phyloP scores from a whole-genome alignment of 2,329 filamentous ascomycete genomes.

The Orbilia brochopaga region DNA sequence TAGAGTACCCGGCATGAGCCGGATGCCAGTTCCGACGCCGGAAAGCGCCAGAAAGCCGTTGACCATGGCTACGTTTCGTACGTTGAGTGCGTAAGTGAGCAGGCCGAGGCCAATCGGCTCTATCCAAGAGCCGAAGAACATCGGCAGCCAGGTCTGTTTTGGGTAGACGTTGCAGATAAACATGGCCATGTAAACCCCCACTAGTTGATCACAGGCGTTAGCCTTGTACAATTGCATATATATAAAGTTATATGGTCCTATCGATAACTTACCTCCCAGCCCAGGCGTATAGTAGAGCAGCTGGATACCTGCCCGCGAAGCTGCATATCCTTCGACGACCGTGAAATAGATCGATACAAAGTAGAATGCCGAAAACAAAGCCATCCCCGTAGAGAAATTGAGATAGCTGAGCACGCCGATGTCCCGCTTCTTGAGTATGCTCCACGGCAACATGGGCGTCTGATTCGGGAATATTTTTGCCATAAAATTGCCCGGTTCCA shows the following conservation, averaged over 20 bases:
- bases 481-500: slow-evolving; percentile 61
- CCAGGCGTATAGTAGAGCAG: slow-evolving; percentile 71
- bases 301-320: slow-evolving; percentile 64
- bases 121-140: slow-evolving; percentile 65
- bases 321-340: slow-evolving; percentile 64
- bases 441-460: slow-evolving; percentile 68
- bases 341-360: slow-evolving; percentile 74
- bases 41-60: slow-evolving; percentile 72
- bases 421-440: slow-evolving; percentile 66
- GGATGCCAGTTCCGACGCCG: slow-evolving; percentile 68
- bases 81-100: slow-evolving; percentile 65
- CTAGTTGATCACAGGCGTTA: slow-evolving; percentile 51
- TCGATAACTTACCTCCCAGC: slow-evolving; percentile 62
- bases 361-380: slow-evolving; percentile 67
- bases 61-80: slow-evolving; percentile 62
- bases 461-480: slow-evolving; percentile 54
- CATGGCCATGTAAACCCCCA: slow-evolving; percentile 66
- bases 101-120: slow-evolving; percentile 67
- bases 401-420: slow-evolving; percentile 68
- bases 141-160: slow-evolving; percentile 67
- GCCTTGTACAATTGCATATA: not conserved
- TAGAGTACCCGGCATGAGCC: slow-evolving; percentile 70
- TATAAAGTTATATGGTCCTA: not conserved
- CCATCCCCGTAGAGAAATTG: slow-evolving; percentile 65
- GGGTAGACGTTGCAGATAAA: slow-evolving; percentile 68